phyloP scores from a whole-genome alignment of 306 rosid species.

The Hippophae rhamnoides region DNA sequence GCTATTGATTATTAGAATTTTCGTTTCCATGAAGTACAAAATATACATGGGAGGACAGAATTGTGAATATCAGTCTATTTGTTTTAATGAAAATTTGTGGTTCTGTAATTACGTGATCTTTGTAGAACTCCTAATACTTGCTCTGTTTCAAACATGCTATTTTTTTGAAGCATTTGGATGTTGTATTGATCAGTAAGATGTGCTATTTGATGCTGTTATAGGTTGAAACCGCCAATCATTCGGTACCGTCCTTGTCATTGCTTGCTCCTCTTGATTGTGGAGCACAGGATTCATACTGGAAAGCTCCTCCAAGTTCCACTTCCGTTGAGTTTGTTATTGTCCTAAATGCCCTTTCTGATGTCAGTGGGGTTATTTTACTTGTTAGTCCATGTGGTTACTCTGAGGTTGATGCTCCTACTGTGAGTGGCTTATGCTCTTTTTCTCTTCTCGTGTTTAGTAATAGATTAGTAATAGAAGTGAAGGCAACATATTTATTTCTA shows the following conservation, averaged over 20 bases:
- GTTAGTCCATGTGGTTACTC: conserved; percentile 96
- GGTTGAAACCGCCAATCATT: conserved; percentile 77
- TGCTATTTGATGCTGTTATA: conserved; percentile 28
- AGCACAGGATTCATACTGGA: conserved; percentile 63
- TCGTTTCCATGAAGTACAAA: too few species aligned
- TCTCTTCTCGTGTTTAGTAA: conserved; percentile 7
- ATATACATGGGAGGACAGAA: too few species aligned
- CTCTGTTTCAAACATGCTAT: too few species aligned
- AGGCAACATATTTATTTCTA: background rate
- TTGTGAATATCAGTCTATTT: too few species aligned
- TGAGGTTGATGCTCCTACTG: conserved; percentile 70
- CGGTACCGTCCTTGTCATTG: conserved; percentile 79
- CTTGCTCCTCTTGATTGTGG: conserved; percentile 72
- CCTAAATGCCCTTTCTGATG: conserved; percentile 77
- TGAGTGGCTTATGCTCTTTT: conserved; percentile 31
- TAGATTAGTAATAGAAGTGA: conserved; percentile 11
- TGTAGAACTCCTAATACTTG: too few species aligned
- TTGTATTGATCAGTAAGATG: background rate
- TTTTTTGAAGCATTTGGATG: background rate
- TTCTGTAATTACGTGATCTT: too few species aligned
- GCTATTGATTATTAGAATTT: too few species aligned
- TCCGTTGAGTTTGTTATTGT: conserved; percentile 69
- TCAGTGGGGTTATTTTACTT: conserved; percentile 72
- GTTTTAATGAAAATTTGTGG: too few species aligned
- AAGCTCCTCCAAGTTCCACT: conserved; percentile 69